A percentile compares a stretch with the other conserved stretches of the same genome.
Evolutionary conservation across 257 asterid species (phyloP).

Genomic region (Rehmannia glutinosa): DNA sequence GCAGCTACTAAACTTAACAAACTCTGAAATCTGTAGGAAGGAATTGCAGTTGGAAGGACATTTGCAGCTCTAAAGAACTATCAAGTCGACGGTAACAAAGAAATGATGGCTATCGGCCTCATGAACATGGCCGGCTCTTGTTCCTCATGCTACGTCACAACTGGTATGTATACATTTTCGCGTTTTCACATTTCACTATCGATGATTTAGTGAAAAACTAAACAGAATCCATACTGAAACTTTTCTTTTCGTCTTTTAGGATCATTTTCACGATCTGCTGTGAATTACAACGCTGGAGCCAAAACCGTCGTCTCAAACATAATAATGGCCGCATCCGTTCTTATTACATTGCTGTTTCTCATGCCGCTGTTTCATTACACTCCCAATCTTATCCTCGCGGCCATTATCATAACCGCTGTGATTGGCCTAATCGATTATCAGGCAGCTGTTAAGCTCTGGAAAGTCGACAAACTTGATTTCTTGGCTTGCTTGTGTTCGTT

Average conservation of each 20-base stretch:
- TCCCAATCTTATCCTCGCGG: constrained; percentile 77
- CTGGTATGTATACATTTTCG: constrained; percentile 39
- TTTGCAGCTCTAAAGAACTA: constrained; percentile 79
- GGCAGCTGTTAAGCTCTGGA: constrained; percentile 71
- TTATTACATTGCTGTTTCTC: constrained; percentile 73
- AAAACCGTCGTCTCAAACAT: constrained; percentile 74
- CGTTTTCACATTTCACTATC: background rate
- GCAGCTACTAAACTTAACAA: no score
- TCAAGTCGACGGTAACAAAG: constrained; percentile 97
- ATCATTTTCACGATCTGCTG: constrained; percentile 94
- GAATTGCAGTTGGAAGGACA: constrained; percentile 95
- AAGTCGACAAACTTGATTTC: constrained; percentile 92
- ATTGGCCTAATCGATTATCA: constrained; percentile 79
- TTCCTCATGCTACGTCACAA: constrained; percentile 88
- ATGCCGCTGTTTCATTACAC: constrained; percentile 92
- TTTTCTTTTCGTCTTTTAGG: no score
- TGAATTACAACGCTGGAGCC: constrained; percentile 92
- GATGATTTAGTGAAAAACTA: background rate
- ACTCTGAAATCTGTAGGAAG: constrained; percentile 59
- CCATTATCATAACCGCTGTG: constrained; percentile 90
- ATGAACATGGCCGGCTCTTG: constrained; percentile 99
- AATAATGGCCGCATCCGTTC: constrained; percentile 79
- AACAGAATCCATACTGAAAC: background rate
- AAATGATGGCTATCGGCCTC: constrained; percentile 97
- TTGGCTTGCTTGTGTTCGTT: constrained; percentile 82